phyloP scores from a whole-genome alignment of 1,139 yeast genomes.

The Scheffersomyces insectosa region DNA sequence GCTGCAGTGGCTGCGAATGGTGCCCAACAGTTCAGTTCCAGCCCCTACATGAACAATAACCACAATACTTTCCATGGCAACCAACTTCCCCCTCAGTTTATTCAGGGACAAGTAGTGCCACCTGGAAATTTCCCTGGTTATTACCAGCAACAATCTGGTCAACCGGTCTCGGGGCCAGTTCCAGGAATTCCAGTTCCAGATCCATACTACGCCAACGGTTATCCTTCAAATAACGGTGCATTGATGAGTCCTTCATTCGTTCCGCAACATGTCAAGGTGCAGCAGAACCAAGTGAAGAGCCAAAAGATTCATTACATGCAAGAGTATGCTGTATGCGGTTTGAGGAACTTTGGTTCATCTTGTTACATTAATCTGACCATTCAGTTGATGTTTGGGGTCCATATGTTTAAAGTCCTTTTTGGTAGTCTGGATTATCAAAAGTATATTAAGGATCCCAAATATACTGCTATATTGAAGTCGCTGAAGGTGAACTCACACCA shows the following conservation, averaged over 20 bases:
- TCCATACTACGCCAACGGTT: too few species aligned
- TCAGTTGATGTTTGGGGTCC: conserved; percentile 63
- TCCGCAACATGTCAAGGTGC: conserved; percentile 17
- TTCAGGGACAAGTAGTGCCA: too few species aligned
- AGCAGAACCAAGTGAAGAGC: conserved; percentile 12
- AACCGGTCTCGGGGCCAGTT: too few species aligned
- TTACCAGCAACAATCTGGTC: too few species aligned
- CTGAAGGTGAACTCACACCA: conserved; percentile 18
- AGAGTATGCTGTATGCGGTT: conserved; percentile 60
- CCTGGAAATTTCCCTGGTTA: too few species aligned
- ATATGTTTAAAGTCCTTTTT: conserved; percentile 40
- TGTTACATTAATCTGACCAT: conserved; percentile 73
- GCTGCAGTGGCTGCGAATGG: conserved; percentile 5
- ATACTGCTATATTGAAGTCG: conserved; percentile 18
- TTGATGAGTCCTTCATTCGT: conserved; percentile 9
- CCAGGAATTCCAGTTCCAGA: too few species aligned
- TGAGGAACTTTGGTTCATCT: conserved; percentile 68
- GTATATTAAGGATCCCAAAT: conserved; percentile 37
- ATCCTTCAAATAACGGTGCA: too few species aligned
- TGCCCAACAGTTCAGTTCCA: neutral
- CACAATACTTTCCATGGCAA: conserved; percentile 1
- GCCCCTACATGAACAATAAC: neutral
- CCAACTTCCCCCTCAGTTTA: conserved; percentile 2
- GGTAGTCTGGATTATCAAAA: conserved; percentile 43
- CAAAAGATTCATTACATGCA: conserved; percentile 40